Base-by-base conservation (phyloP, 1,284 basidiomycete species). In the Sutorius eximius region DNA sequence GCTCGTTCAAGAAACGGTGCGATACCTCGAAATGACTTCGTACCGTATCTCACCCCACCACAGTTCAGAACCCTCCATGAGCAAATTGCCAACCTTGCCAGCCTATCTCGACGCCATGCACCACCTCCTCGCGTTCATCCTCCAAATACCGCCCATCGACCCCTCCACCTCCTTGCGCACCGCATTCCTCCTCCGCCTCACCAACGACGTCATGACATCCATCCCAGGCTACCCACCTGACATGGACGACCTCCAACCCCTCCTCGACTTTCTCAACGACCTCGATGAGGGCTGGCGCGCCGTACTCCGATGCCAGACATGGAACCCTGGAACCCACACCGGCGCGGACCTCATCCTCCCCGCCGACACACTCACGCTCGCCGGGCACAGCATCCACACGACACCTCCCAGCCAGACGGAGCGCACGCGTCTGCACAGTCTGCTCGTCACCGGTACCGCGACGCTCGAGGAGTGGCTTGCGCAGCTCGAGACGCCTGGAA, bases 1-100 rank as follows among this genome's bases (percentile, higher is more conserved):
- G 86, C 22, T 80, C 81, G 36, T 87, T 77, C 72, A 89, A 86
- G 70, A 91, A 88, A 71, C 81, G 88, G 87, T 87, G 53, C 40
- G 81, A 73, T 38, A 20, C 45, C 11, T 20, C 10, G 10, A 18
- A 29, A 41, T 11, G 49, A 9, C 18, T 1, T 38, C 13, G 36
- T 49, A n/a, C 32, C 15, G 6, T 13, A 12, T 22, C 36, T 48
- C 48, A 32, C 24, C 9, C 34, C 30, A 22, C 42, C 34, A 24
- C 61, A 86, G 83, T 34, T 78, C 79, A 44, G 82, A 84, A 47
- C 77, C 78, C 1, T 79, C 79, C 1, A 77, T 80, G n/a, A 73
- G 67, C 2, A 62, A 54, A 37, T 54, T 72, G 12, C 59, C 77
- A 32, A 87, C 84, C 0, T 72, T 89, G 16, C 58, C 75, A 1